Base-by-base conservation (phyloP, 1,284 basidiomycete genomes). In the Trichosporon ovoides region DNA sequence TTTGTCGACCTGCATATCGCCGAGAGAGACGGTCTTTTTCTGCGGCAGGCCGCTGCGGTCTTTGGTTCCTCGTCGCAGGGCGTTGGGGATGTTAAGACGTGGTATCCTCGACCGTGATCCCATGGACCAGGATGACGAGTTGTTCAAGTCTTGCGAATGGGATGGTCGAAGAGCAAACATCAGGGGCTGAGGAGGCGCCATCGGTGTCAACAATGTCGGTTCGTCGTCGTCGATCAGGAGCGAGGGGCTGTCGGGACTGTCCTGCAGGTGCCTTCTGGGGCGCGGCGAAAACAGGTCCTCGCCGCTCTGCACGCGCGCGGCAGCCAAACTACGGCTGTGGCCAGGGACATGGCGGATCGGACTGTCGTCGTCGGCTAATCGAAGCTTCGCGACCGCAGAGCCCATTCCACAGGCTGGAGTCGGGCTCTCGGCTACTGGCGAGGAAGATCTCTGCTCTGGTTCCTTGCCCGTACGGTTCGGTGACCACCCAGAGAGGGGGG, bases 1-100 rank as follows among this genome's bases (percentile, higher is more conserved):
- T 48, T 62, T 67, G 52, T 67, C 65, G 11, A 60, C 64, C 35
- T 68, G 66, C 48, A 75, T 67, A 52, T 69, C 61, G 37, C 72
- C 74, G 14, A 76, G 67, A 0, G 73, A 75, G 18, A 74, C 67
- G 0, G 74, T 66, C 65, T 76, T 74, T 51, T 74, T 76, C 48
- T 67, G 61, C 14, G 43, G 53, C 5, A 48, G 38, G 64, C 67
- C 16, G 60, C 65, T 36, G 12, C 52, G 38, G 24, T 33, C 36
- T 7, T 55, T 38, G n/a, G 50, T 12, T 38, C 38, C 43, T 34
- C 40, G 34, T 36, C 52, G 71, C 37, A 40, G 64, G 62, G 49
- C 71, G 58, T 71, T 70, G 1, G 72, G 69, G 6, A 58, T 59
- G 12, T 66, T 65, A 33, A 70, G 52, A 14, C 66, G 64, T 18